Percentiles rank a stretch among this genome's conserved stretches.
These are phyloP conservation scores for Clarireedia homoeocarpa DNA, from an alignment of 2,329 filamentous ascomycete genomes.

Conservation along the genomic window DNA sequence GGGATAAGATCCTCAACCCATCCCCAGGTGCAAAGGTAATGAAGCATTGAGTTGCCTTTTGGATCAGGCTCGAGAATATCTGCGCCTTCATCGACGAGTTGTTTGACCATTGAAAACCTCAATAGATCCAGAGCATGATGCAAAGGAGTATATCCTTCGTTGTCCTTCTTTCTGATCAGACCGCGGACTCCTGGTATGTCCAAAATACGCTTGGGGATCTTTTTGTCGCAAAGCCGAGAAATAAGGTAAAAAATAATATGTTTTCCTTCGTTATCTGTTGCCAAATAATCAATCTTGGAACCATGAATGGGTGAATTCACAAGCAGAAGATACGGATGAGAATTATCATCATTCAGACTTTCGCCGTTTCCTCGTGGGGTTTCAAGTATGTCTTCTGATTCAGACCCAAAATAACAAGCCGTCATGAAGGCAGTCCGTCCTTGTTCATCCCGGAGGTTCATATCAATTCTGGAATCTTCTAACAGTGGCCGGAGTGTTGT, in stretches of 20 bases:
- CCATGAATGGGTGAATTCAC: neutral
- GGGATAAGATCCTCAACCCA: neutral
- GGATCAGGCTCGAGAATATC: conserved; percentile 11
- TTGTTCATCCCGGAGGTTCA: neutral
- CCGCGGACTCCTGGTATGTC: neutral
- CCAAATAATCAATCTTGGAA: neutral
- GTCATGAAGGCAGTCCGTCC: neutral
- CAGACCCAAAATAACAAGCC: neutral
- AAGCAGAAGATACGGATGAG: neutral
- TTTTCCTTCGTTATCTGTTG: neutral
- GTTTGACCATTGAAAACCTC: neutral
- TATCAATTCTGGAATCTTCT: neutral
- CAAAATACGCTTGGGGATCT: neutral
- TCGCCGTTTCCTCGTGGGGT: neutral
- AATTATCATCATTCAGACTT: neutral
- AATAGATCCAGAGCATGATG: conserved; percentile 1
- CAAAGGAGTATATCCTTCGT: conserved; percentile 10
- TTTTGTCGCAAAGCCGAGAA: neutral
- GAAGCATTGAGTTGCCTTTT: conserved; percentile 12
- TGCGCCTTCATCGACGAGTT: conserved; percentile 6
- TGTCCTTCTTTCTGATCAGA: conserved; percentile 10
- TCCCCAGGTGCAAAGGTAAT: conserved; percentile 3
- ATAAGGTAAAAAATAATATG: neutral
- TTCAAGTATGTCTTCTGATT: neutral
- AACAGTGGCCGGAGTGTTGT: neutral